Conservation (phyloP, 139 green algal genomes). For the Closterium sp. region DNA sequence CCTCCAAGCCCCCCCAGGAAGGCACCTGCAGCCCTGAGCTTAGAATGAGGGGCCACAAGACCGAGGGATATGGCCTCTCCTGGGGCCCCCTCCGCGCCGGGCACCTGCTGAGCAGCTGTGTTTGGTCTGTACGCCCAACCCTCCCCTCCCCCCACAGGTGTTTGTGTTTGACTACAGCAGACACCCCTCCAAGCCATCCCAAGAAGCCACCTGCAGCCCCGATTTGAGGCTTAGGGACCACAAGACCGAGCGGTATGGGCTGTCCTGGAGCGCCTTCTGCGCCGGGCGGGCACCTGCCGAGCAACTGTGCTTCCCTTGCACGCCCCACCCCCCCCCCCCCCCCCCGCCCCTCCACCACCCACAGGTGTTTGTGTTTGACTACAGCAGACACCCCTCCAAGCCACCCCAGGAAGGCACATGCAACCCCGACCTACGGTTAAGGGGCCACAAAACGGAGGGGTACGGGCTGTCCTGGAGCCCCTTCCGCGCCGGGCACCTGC, state of each 20-base stretch:
- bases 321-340: too few relatives aligned
- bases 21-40: conserved; percentile 84
- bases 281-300: conserved; percentile 84
- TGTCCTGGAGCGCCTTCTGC: conserved; percentile 87
- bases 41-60: conserved; percentile 78
- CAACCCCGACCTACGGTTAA: conserved; percentile 85
- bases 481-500: conserved; percentile 77
- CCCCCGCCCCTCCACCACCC: too few relatives aligned
- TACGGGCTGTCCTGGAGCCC: conserved; percentile 96
- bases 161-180: conserved; percentile 98
- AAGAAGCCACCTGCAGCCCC: conserved; percentile 76
- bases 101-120: conserved; percentile 82
- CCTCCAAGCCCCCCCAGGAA: conserved; percentile 78
- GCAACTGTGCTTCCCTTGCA: conserved; percentile 66
- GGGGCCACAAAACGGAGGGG: conserved; percentile 80
- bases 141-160: background rate
- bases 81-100: conserved; percentile 80
- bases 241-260: conserved; percentile 85
- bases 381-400: conserved; percentile 92
- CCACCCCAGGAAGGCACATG: conserved; percentile 72
- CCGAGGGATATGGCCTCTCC: conserved; percentile 87
- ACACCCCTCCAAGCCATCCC: conserved; percentile 84
- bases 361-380: conserved; percentile 91
- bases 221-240: conserved; percentile 86
- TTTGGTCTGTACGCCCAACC: too few relatives aligned